Conservation (phyloP, 257 asterid genomes). For the Linaria vulgaris region DNA sequence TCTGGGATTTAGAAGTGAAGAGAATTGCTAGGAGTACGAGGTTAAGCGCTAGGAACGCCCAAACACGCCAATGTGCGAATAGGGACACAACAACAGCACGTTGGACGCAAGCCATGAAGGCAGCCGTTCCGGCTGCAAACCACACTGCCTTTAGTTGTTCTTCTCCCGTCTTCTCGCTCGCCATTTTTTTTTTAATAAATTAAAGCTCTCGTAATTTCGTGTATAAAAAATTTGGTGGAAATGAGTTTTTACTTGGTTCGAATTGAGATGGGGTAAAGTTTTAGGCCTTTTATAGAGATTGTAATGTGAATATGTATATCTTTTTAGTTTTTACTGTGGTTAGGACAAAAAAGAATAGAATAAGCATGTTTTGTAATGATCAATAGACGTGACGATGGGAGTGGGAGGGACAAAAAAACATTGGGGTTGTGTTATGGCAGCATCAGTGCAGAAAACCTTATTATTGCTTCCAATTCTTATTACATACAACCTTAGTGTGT, state of each 20-base stretch:
- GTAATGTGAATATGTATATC: conserved; percentile 8
- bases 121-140: conserved; percentile 89
- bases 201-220: not conserved
- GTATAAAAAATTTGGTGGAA: not conserved
- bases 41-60: conserved; percentile 84
- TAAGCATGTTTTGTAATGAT: conserved; percentile 43
- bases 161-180: conserved; percentile 41
- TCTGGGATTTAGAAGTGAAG: conserved; percentile 54
- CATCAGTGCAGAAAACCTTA: conserved; percentile 35
- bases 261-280: not conserved
- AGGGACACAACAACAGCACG: conserved; percentile 59
- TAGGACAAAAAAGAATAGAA: conserved; percentile 26
- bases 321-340: conserved; percentile 9
- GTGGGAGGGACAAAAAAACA: conserved; percentile 71
- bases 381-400: conserved; percentile 39
- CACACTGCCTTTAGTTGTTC: conserved; percentile 63
- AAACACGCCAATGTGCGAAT: conserved; percentile 71
- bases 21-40: conserved; percentile 83
- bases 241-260: not conserved
- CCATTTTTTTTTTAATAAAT: conserved; percentile 30
- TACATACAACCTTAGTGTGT: conserved; percentile 14
- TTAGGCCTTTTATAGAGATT: conserved; percentile 31
- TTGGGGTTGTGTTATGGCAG: conserved; percentile 38
- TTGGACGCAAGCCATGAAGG: conserved; percentile 73
- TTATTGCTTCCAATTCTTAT: conserved; percentile 41